These are phyloP conservation scores for Blastocystis hominis DNA, from an alignment of 352 stramenopile genomes.

Conservation along the genomic window DNA sequence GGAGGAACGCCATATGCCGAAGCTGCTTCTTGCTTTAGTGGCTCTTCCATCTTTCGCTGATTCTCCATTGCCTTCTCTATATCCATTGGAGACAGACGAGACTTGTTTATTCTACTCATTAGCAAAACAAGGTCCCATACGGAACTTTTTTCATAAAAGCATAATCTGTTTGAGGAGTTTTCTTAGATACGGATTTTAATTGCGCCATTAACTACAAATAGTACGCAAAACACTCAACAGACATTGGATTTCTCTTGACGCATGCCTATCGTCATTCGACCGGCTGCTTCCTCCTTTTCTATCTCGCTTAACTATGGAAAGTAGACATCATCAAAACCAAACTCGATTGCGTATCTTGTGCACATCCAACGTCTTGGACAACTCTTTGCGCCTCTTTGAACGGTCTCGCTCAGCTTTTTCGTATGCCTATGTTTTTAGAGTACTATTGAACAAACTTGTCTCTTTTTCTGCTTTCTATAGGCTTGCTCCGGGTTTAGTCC, in stretches of 20 bases:
- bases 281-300: slow-evolving; percentile 44
- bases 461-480: slow-evolving; percentile 48
- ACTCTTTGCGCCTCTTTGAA: not conserved
- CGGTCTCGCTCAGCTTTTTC: slow-evolving; percentile 21
- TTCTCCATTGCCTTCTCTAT: not conserved
- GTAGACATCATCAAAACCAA: not conserved
- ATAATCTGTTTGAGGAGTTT: slow-evolving; percentile 32
- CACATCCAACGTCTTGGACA: slow-evolving; percentile 35
- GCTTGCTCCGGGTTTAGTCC: slow-evolving; percentile 34
- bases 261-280: slow-evolving; percentile 36
- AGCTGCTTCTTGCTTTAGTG: not conserved
- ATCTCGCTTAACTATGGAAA: not conserved
- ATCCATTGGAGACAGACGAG: not conserved
- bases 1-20: not conserved
- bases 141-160: slow-evolving; percentile 8
- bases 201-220: not conserved
- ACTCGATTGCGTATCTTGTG: slow-evolving; percentile 22
- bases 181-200: slow-evolving; percentile 27
- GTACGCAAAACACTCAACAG: not conserved
- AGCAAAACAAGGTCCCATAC: not conserved
- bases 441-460: not conserved
- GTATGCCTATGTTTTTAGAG: not conserved
- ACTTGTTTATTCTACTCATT: slow-evolving; percentile 42
- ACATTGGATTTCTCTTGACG: slow-evolving; percentile 4
- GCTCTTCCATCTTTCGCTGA: not conserved